Evolutionary conservation across 2,329 filamentous ascomycete genomes (phyloP), one percentile per base, ranked within the genome.

Genomic region (Dichotomopilus funicola): DNA sequence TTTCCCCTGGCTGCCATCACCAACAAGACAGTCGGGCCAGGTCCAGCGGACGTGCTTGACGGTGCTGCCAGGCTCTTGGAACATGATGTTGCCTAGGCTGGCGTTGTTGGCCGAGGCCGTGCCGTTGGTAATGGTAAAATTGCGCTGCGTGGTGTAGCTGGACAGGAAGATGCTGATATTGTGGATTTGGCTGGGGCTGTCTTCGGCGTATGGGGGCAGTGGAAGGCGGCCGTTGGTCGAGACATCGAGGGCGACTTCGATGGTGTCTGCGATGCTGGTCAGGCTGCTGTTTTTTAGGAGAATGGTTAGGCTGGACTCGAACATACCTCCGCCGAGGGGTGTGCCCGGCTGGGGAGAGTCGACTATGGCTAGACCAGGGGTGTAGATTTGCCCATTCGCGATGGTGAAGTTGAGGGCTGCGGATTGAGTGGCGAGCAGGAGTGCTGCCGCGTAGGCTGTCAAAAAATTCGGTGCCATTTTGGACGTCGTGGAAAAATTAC

Each of bases 41-140:
- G 79, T 73, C 83, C 86, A 89, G 65, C 85, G 84, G 59, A 88
- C 77, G 65, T 89, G 85, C 66, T 89, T 89, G 44, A 89, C 86
- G 0, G 86, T 88, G 64, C 83, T 86, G 3, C 79, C 79, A 0
- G 77, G 70, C 64, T 89, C 85, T 59, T 85, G 80, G 34, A 71
- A 67, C 73, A 89, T 78, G 53, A 89, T 83, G 49, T 84, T 74
- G 1, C 81, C 80, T 6, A 85, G 68, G 44, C 78, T 84, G 6
- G 78, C 78, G 51, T 78, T 75, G 54, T 75, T 72, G 6, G 69
- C 67, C 6, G 74, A 71, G 6, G 72, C 74, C 3, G 82, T 85
- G 47, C 81, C 79, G 67, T 87, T 87, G 4, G 75, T 71, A 5
- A 75, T 75, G 2, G 85, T 88, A 62, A 89, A 81, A 69, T 88